phyloP scores from a whole-genome alignment of 2,329 filamentous ascomycete genomes.

The Penicillium olsonii region DNA sequence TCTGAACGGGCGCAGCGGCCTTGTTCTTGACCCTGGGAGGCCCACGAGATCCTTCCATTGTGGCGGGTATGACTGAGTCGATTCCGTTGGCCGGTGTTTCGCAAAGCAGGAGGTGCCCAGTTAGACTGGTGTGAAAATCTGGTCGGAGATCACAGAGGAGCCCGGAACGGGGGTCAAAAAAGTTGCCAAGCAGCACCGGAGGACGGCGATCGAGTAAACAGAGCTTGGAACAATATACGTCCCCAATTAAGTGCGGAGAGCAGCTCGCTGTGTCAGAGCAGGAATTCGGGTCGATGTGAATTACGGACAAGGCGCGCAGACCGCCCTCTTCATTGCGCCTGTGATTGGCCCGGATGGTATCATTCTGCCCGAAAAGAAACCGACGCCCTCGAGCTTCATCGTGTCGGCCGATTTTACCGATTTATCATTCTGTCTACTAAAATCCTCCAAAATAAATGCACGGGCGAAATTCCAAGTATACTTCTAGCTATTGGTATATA shows the following conservation, averaged over 20 bases:
- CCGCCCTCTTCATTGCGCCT: not conserved
- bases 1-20: slow-evolving; percentile 84
- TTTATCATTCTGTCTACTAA: too few species aligned
- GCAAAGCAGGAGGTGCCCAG: not conserved
- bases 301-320: not conserved
- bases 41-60: slow-evolving; percentile 86
- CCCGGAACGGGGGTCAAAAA: not conserved
- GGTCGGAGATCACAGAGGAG: not conserved
- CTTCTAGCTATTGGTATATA: too few species aligned
- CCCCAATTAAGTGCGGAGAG: slow-evolving; percentile 3
- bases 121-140: slow-evolving; percentile 2
- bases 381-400: not conserved
- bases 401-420: too few species aligned
- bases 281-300: not conserved
- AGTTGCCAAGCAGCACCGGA: not conserved
- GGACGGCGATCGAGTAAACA: not conserved
- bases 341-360: not conserved
- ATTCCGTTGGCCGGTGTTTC: not conserved
- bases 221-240: not conserved
- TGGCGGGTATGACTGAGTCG: slow-evolving; percentile 29
- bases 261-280: not conserved
- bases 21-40: slow-evolving; percentile 99
- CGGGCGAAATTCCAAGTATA: too few species aligned
- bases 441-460: too few species aligned
- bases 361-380: not conserved